A percentile compares a stretch with the other conserved stretches of the same genome.
phyloP scores from a whole-genome alignment of 164 flowering plant species.

The Stephania yunnanensis region DNA sequence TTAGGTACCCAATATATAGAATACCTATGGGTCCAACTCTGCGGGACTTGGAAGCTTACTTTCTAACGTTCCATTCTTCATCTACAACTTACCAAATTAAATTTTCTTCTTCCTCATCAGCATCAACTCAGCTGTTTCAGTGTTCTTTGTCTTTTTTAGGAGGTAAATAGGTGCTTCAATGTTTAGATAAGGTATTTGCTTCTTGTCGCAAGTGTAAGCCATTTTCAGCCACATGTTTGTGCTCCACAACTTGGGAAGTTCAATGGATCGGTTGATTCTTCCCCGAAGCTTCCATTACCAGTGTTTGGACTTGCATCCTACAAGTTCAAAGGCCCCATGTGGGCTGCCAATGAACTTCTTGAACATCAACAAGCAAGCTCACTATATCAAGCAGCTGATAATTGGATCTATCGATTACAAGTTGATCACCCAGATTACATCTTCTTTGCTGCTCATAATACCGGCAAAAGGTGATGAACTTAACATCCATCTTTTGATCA shows the following conservation, averaged over 20 bases:
- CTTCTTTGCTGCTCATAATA: too few relatives aligned
- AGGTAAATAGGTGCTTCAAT: background rate
- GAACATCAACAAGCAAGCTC: slow-evolving; percentile 44
- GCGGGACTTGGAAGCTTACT: slow-evolving; percentile 56
- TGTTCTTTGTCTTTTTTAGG: background rate
- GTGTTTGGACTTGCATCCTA: too few relatives aligned
- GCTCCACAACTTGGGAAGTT: slow-evolving; percentile 19
- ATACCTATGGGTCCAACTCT: slow-evolving; percentile 70
- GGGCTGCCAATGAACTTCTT: slow-evolving; percentile 27
- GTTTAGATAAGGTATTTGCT: slow-evolving; percentile 3
- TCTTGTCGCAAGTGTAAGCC: slow-evolving; percentile 21
- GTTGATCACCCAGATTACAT: slow-evolving; percentile 58
- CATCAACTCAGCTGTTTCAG: background rate
- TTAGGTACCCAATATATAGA: slow-evolving; percentile 88
- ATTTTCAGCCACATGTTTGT: slow-evolving; percentile 19
- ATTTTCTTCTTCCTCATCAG: slow-evolving; percentile 7
- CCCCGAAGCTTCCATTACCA: too few relatives aligned
- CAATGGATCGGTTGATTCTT: slow-evolving; percentile 16
- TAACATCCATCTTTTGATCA: too few relatives aligned
- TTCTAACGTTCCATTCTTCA: slow-evolving; percentile 58
- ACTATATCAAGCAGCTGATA: slow-evolving; percentile 49
- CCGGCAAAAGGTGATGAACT: too few relatives aligned
- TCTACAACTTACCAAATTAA: slow-evolving; percentile 48
- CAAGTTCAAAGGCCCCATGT: too few relatives aligned
- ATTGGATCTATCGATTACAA: slow-evolving; percentile 44